A percentile compares a stretch with the other conserved stretches of the same genome.
These are phyloP conservation scores for Wallacemonas rigidus DNA, from an alignment of 208 protist species.

Conservation along the genomic window DNA sequence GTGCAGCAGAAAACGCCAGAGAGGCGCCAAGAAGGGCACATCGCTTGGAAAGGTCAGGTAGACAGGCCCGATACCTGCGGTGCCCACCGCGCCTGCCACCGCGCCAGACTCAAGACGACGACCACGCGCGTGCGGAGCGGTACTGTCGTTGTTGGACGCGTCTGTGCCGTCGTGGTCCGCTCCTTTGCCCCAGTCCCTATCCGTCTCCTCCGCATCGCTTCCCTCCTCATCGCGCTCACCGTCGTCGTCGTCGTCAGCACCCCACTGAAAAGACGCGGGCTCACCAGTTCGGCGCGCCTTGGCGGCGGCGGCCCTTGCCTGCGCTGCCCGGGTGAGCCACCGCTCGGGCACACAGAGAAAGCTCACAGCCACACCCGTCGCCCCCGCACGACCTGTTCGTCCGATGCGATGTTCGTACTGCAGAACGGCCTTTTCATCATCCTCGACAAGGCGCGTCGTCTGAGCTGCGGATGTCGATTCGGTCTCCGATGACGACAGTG, in stretches of 20 bases:
- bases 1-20: constrained; percentile 71
- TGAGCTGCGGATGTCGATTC: no score
- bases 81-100: not conserved
- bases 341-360: constrained; percentile 81
- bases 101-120: constrained; percentile 5
- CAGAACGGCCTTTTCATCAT: constrained; percentile 51
- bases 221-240: not conserved
- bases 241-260: constrained; percentile 10
- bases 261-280: not conserved
- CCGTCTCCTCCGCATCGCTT: not conserved
- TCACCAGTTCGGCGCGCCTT: constrained; percentile 12
- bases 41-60: constrained; percentile 43
- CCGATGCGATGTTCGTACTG: constrained; percentile 98
- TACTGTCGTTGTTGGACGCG: no score
- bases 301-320: not conserved
- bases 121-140: not conserved
- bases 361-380: constrained; percentile 90
- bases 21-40: constrained; percentile 42
- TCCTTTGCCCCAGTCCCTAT: constrained; percentile 3
- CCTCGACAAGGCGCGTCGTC: not conserved
- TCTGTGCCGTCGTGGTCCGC: no score
- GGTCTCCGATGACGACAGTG: no score
- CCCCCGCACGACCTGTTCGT: constrained; percentile 87
- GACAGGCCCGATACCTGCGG: not conserved
- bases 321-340: constrained; percentile 31